Evolutionary conservation across 202 grass and related monocot genomes (phyloP).

Genomic region (Carex sylvatica): DNA sequence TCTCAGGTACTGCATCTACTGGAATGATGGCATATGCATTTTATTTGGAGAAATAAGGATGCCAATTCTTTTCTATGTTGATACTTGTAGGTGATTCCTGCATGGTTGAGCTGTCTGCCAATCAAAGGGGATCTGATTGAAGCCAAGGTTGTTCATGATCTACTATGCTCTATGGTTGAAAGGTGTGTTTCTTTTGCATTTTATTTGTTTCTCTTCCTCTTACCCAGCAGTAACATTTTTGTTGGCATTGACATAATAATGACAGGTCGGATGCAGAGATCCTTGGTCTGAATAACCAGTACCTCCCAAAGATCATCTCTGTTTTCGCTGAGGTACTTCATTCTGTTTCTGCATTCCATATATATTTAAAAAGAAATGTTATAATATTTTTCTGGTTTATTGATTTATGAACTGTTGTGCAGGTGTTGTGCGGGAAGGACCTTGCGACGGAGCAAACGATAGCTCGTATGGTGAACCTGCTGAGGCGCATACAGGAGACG

Average conservation of each 20-base stretch:
- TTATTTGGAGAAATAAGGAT: not conserved
- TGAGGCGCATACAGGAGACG: conserved; percentile 77
- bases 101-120: conserved; percentile 85
- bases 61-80: conserved; percentile 6
- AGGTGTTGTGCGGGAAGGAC: conserved; percentile 70
- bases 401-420: not conserved
- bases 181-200: conserved; percentile 39
- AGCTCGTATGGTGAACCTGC: conserved; percentile 53
- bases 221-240: conserved; percentile 17
- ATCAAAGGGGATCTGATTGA: conserved; percentile 97
- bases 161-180: conserved; percentile 94
- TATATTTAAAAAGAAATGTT: too few species aligned
- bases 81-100: conserved; percentile 66
- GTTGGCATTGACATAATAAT: not conserved
- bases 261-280: conserved; percentile 69
- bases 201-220: not conserved
- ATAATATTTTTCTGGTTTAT: not conserved
- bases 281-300: conserved; percentile 70
- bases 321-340: conserved; percentile 74
- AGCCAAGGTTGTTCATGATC: conserved; percentile 95
- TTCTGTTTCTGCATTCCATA: not conserved
- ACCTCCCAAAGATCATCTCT: conserved; percentile 71
- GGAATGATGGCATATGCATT: not conserved
- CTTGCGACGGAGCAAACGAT: conserved; percentile 73
- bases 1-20: conserved; percentile 56